Evolutionary conservation across 164 flowering plant species (phyloP), one percentile per base, ranked within the genome.

Genomic region (Brasenia schreberi): DNA sequence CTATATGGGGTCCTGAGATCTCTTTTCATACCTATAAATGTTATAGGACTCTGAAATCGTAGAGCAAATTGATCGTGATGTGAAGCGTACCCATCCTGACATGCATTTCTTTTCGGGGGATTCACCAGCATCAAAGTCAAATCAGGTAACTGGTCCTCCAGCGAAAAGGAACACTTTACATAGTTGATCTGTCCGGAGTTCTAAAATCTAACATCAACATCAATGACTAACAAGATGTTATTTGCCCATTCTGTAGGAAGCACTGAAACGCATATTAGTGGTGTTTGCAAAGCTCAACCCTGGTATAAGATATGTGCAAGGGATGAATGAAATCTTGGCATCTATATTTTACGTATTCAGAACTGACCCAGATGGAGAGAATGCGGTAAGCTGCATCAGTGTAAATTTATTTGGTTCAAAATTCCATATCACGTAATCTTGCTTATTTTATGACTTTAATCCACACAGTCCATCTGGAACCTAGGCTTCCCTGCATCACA

Each of bases 311-410:
- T 95, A 95, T 72, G 99, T 95, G 58, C 99, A 95, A 78, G 99
- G 99, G 76, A 95, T 95, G 99, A 95, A 95, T 82, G 99, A 95
- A 80, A 74, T 95, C 66, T 72, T 95, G 84, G 99, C 99, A 64
- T 97, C 99, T 70, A 71, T 95, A 27, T 92, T 71, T 72, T 94
- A 85, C 77, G 96, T 95, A 23, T 89, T 92, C 79, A 82, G 71
- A 75, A 89, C 82, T 75, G 99, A 95, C 67, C 92, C 96, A 1
- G 91, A 87, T 64, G 90, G 84, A 76, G 94, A 88, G 61, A 82
- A 81, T 79, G 84, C 87, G 19, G 99, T 95, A 75, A 81, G 94
- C 10, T n/a, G 18, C 63, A 66, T 17, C 62, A 14, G 19, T 69
- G 10, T 43, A 64, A 9, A 14, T 9, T 5, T 9, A 49, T 6